phyloP scores from a whole-genome alignment of 176 grass and related monocot species.

The Oryza longistaminata region DNA sequence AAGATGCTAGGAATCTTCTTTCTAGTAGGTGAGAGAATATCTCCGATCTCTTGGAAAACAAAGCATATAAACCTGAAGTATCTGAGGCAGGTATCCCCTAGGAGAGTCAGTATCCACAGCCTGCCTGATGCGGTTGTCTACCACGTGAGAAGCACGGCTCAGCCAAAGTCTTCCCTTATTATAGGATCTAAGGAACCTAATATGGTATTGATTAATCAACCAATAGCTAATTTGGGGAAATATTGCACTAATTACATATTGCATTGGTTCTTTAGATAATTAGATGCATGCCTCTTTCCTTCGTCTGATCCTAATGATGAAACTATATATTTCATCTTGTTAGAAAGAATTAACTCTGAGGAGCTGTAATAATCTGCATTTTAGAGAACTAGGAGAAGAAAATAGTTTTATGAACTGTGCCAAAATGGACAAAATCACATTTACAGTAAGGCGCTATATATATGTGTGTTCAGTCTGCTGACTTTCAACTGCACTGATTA shows the following conservation, averaged over 20 bases:
- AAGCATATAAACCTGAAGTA: background rate
- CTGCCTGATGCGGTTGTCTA: background rate
- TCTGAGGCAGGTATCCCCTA: background rate
- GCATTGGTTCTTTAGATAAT: no score
- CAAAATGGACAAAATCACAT: background rate
- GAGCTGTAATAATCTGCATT: background rate
- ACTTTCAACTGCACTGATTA: background rate
- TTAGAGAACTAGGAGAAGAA: no score
- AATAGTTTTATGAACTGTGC: background rate
- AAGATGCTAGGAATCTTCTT: slow-evolving; percentile 3
- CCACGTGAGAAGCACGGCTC: background rate
- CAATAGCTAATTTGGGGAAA: background rate
- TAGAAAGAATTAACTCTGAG: background rate
- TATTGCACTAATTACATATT: background rate
- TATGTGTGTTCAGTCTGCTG: background rate
- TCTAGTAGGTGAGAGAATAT: background rate
- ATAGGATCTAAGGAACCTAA: background rate
- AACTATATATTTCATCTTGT: background rate
- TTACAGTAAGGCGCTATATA: background rate
- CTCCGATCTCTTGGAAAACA: background rate
- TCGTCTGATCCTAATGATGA: background rate
- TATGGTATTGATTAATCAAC: background rate
- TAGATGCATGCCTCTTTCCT: background rate
- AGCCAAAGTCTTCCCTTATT: background rate
- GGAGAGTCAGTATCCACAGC: background rate